Evolutionary conservation across 306 rosid genomes (phyloP).

Genomic region (Mucuna pruriens): DNA sequence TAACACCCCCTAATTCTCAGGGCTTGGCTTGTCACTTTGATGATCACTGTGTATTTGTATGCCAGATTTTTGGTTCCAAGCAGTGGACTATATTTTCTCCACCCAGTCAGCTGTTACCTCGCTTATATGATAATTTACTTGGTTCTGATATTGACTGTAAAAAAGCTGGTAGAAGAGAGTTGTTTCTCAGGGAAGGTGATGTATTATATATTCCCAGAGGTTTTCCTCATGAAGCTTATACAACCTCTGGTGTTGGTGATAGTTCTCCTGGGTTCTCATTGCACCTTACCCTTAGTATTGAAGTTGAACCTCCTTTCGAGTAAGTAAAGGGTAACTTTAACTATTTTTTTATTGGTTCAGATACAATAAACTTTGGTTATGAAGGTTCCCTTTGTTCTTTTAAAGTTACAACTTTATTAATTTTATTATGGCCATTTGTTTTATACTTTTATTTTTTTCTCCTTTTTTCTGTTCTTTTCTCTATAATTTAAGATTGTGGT

Average conservation of each 20-base stretch:
- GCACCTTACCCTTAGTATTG: slow-evolving; percentile 84
- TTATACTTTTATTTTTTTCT: neutral
- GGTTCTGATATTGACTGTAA: slow-evolving; percentile 53
- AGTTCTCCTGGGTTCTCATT: slow-evolving; percentile 64
- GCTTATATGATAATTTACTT: slow-evolving; percentile 66
- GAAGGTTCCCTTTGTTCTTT: neutral
- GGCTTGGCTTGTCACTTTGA: slow-evolving; percentile 83
- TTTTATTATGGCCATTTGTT: slow-evolving; percentile 14
- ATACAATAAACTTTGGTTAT: neutral
- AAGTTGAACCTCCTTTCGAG: slow-evolving; percentile 91
- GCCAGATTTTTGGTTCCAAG: slow-evolving; percentile 84
- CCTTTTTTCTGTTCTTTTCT: neutral
- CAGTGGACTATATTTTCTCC: slow-evolving; percentile 68
- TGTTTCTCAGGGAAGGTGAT: slow-evolving; percentile 73
- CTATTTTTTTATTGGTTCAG: slow-evolving; percentile 23
- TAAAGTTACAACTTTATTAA: slow-evolving; percentile 1
- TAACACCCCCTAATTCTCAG: slow-evolving; percentile 89
- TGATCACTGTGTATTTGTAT: slow-evolving; percentile 90
- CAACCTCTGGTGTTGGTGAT: slow-evolving; percentile 45
- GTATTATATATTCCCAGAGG: slow-evolving; percentile 88
- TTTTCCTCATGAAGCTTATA: slow-evolving; percentile 80
- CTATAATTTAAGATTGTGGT: slow-evolving; percentile 3
- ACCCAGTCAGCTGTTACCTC: slow-evolving; percentile 62
- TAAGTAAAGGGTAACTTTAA: slow-evolving; percentile 54
- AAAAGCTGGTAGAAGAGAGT: slow-evolving; percentile 46